Conservation (phyloP, 352 stramenopile genomes). For the Pelagophyceae sp. region DNA sequence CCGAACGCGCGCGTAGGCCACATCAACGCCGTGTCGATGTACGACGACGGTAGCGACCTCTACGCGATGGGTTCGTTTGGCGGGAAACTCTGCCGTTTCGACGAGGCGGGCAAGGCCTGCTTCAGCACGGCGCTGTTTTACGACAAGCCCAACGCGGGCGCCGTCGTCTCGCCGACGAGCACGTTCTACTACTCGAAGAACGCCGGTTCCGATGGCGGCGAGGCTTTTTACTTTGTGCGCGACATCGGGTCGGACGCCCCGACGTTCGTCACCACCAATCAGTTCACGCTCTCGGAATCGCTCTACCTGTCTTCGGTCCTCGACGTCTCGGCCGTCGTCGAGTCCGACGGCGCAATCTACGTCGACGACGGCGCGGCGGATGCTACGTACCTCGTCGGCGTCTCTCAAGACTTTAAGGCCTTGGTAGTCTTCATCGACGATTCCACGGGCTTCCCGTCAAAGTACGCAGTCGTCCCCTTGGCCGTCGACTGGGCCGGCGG, state of each 20-base stretch:
- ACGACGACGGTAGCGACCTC: background rate
- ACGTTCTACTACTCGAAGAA: conserved; percentile 12
- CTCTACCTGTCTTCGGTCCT: background rate
- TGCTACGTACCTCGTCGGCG: background rate
- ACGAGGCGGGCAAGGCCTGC: background rate
- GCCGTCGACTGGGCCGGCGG: background rate
- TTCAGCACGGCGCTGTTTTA: background rate
- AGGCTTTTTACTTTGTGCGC: background rate
- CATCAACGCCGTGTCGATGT: background rate
- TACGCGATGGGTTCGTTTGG: background rate
- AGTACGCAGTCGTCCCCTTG: background rate
- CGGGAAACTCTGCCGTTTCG: conserved; percentile 8
- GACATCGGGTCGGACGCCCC: background rate
- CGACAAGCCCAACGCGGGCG: background rate
- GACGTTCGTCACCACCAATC: background rate
- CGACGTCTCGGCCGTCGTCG: background rate
- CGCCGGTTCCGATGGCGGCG: background rate
- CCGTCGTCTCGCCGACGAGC: background rate
- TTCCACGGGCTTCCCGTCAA: background rate
- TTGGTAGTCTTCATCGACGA: background rate
- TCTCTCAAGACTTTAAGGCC: background rate
- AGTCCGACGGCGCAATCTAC: background rate
- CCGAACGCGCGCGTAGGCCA: too few species aligned
- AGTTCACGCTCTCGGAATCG: background rate
- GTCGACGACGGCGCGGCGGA: background rate